phyloP scores from a whole-genome alignment of 148 eudicot genomes.

The Chenopodium berlandieri region DNA sequence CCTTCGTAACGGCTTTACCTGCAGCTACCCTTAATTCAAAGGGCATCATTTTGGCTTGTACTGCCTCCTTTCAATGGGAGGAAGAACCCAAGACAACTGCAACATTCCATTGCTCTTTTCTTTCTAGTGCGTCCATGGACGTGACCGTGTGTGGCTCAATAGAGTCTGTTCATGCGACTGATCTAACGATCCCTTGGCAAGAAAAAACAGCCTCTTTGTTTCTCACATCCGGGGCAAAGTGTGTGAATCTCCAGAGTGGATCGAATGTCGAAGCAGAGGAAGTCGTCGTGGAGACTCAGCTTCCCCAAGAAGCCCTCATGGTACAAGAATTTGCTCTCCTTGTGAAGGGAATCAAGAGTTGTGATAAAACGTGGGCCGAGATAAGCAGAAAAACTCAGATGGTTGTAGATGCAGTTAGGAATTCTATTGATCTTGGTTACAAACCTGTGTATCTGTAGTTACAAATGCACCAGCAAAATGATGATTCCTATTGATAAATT shows the following conservation, averaged over 20 bases:
- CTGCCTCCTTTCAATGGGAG: conserved; percentile 31
- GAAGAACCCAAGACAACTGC: conserved; percentile 19
- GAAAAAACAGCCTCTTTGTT: conserved; percentile 34
- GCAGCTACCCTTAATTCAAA: conserved; percentile 18
- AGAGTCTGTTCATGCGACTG: conserved; percentile 32
- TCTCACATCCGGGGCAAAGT: conserved; percentile 15
- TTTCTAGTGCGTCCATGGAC: conserved; percentile 30
- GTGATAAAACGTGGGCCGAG: conserved; percentile 41
- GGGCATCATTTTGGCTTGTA: conserved; percentile 28
- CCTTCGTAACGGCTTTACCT: conserved; percentile 19
- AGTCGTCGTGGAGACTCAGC: conserved; percentile 22
- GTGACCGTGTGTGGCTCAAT: conserved; percentile 16
- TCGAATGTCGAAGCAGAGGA: conserved; percentile 21
- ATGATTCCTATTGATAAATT: not conserved
- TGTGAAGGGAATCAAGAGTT: conserved; percentile 25
- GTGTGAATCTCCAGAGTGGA: not conserved
- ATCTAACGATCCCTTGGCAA: conserved; percentile 39
- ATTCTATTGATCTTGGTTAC: conserved; percentile 32
- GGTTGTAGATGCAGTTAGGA: conserved; percentile 44
- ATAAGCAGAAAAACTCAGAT: conserved; percentile 42
- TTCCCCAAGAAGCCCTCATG: conserved; percentile 49
- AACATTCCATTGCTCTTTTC: conserved; percentile 33
- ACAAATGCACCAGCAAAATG: not conserved
- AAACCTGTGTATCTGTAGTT: conserved; percentile 19
- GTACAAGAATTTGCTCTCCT: conserved; percentile 39